Evolutionary conservation across 352 stramenopile species (phyloP), one percentile per base, ranked within the genome.

Genomic region (Pythium rhizo-oryzae): DNA sequence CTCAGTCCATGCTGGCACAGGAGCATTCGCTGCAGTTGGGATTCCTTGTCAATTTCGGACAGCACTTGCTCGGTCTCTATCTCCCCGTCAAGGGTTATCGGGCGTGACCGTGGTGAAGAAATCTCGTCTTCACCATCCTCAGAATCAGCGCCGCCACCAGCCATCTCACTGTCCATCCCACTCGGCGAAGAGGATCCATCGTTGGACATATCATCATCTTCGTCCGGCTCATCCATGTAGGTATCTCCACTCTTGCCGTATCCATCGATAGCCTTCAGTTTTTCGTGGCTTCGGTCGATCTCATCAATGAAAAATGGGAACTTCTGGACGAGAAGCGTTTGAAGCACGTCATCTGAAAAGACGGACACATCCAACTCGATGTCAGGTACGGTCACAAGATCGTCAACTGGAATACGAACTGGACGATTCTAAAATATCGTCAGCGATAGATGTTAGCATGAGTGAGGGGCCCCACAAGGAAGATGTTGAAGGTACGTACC

Each of bases 201-300:
- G 64, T 95, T 92, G 19, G 87, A 94, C 82, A 93, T 94, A 19
- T 93, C 87, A 35, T 85, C 79, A 25, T 95, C 87, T 30, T 95
- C 85, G 64, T 94, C 87, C 24, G 80, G 89, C 30, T 93, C 85
- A 44, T 87, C 85, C 59, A 68, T 72, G 1, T 63, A 72, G 19
- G 80, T 73, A 28, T 72, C 74, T 35, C 75, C 78, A 7, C 33
- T 69, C 24, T 78, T 79, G 51, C 73, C 76, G 6, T 80, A 64
- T 15, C 62, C 65, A 59, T 92, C 79, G 25, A 77, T 65, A 11
- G 80, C 68, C 57, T 85, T 79, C 15, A 93, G 70, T 19, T 87
- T 79, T 15, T 77, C 55, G 37, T 92, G 72, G 61, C 85, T 93
- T 51, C 90, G 88, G 66, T 89, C 81, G 43, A 95, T 85, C 70